Evolutionary conservation across 2,329 filamentous ascomycete genomes (phyloP).

Genomic region (Bipolaris bicolor): DNA sequence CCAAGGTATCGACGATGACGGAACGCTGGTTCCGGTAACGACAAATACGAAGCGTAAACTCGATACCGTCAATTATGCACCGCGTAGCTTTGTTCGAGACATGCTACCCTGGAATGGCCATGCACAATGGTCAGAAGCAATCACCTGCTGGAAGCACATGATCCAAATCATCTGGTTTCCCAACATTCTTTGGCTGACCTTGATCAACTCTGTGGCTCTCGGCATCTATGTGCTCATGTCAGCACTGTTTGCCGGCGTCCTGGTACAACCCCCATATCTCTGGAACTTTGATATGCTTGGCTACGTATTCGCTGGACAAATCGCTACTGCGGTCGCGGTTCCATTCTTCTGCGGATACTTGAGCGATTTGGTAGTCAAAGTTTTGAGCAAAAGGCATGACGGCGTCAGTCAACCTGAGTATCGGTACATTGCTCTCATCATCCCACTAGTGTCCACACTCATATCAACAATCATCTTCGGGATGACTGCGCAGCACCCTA

Average conservation of each 20-base stretch:
- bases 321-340: conserved; percentile 14
- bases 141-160: conserved; percentile 21
- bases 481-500: conserved; percentile 12
- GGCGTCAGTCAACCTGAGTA: conserved; percentile 15
- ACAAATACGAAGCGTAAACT: conserved; percentile 12
- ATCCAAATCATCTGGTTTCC: conserved; percentile 20
- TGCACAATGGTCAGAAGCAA: conserved; percentile 13
- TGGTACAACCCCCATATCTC: conserved; percentile 14
- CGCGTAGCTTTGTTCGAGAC: conserved; percentile 12
- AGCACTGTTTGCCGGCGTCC: conserved; percentile 15
- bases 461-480: conserved; percentile 18
- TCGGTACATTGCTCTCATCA: conserved; percentile 11
- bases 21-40: conserved; percentile 13
- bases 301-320: conserved; percentile 18
- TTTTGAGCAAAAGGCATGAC: conserved; percentile 9
- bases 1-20: conserved; percentile 18
- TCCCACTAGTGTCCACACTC: conserved; percentile 11
- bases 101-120: conserved; percentile 20
- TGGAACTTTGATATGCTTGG: conserved; percentile 18
- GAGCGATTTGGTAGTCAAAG: conserved; percentile 11
- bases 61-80: conserved; percentile 12
- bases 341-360: conserved; percentile 18
- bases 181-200: conserved; percentile 16
- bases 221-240: conserved; percentile 22
- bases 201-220: conserved; percentile 14